Percentiles rank a stretch among this genome's conserved stretches.
These are phyloP conservation scores for Pleurotus giganteus DNA, from an alignment of 768 basidiomycete species.

Conservation along the genomic window DNA sequence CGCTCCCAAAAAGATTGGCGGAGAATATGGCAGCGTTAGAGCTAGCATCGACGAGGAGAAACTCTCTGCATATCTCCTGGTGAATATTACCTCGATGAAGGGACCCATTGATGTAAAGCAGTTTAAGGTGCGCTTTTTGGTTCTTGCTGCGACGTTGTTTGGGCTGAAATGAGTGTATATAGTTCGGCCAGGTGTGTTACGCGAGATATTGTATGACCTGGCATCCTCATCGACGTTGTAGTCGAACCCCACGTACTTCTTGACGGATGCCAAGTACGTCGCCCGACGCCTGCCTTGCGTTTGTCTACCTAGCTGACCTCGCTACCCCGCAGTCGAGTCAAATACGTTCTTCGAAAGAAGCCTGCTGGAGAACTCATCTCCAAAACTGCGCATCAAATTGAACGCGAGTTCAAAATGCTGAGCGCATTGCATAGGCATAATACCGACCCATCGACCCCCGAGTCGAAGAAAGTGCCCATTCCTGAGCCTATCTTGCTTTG, in stretches of 20 bases:
- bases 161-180: slow-evolving; percentile 4
- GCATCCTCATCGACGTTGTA: slow-evolving; percentile 25
- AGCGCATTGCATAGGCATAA: slow-evolving; percentile 78
- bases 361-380: slow-evolving; percentile 87
- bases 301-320: neutral
- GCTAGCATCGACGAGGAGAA: slow-evolving; percentile 63
- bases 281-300: neutral
- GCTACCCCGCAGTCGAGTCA: slow-evolving; percentile 38
- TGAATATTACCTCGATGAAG: slow-evolving; percentile 51
- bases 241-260: slow-evolving; percentile 97
- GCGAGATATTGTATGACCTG: neutral
- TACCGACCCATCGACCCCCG: slow-evolving; percentile 44
- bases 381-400: slow-evolving; percentile 91
- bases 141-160: neutral
- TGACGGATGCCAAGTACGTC: slow-evolving; percentile 71
- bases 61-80: slow-evolving; percentile 64
- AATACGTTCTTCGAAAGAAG: slow-evolving; percentile 90
- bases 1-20: slow-evolving; percentile 53
- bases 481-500: slow-evolving; percentile 85
- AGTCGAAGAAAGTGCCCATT: slow-evolving; percentile 67
- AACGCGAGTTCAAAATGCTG: slow-evolving; percentile 87
- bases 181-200: slow-evolving; percentile 85
- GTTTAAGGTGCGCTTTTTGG: slow-evolving; percentile 68
- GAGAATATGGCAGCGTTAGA: slow-evolving; percentile 73
- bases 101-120: slow-evolving; percentile 82